Conservation (phyloP, 805 yeast species). For the Lipomyces yamadae region DNA sequence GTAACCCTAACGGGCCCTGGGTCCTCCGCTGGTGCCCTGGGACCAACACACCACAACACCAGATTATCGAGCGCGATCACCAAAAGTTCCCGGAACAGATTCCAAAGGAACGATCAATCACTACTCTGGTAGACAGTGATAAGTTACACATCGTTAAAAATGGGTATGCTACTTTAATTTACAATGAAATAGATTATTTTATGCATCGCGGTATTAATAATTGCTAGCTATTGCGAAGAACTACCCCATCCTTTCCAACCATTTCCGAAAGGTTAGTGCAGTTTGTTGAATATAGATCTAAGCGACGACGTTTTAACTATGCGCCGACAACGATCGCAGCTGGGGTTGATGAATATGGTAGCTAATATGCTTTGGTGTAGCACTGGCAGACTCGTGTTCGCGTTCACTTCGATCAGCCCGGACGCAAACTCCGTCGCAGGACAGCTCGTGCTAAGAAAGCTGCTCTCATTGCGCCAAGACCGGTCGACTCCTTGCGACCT, state of each 20-base stretch:
- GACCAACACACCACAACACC: slow-evolving; percentile 1
- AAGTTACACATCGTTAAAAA: slow-evolving; percentile 23
- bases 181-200: background rate
- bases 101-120: background rate
- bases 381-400: slow-evolving; percentile 99
- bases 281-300: background rate
- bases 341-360: background rate
- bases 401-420: slow-evolving; percentile 99
- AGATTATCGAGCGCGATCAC: background rate
- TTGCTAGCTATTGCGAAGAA: slow-evolving; percentile 92
- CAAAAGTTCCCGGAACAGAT: background rate
- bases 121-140: background rate
- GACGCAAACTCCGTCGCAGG: slow-evolving; percentile 98
- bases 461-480: slow-evolving; percentile 95
- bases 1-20: background rate
- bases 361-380: slow-evolving; percentile 41
- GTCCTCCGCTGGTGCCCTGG: background rate
- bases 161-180: slow-evolving; percentile 26
- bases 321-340: background rate
- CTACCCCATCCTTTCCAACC: slow-evolving; percentile 98
- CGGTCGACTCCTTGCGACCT: slow-evolving; percentile 95
- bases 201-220: background rate
- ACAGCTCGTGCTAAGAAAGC: slow-evolving; percentile 91
- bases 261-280: slow-evolving; percentile 77
- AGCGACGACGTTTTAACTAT: background rate